phyloP scores from a whole-genome alignment of 441 rosid genomes.

The Manihot esculenta region DNA sequence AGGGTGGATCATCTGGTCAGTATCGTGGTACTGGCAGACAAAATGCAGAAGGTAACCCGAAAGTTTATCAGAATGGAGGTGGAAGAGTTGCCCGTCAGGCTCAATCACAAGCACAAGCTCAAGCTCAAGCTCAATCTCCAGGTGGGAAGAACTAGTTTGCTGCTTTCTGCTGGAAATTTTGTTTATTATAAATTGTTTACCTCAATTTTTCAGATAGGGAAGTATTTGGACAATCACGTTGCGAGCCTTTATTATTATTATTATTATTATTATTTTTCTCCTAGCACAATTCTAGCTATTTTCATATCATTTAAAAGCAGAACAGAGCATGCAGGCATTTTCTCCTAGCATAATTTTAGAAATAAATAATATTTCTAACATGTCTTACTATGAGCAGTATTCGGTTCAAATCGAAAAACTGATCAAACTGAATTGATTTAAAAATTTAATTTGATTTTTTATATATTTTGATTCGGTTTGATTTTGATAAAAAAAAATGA shows the following conservation, averaged over 20 bases:
- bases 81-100: slow-evolving; percentile 31
- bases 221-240: slow-evolving; percentile 10
- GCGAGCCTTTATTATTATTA: slow-evolving; percentile 2
- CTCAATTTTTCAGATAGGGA: background rate
- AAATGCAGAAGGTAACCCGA: slow-evolving; percentile 37
- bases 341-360: too few relatives aligned
- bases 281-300: too few relatives aligned
- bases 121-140: slow-evolving; percentile 15
- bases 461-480: too few relatives aligned
- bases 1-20: slow-evolving; percentile 37
- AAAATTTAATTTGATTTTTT: too few relatives aligned
- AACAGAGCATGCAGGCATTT: too few relatives aligned
- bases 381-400: too few relatives aligned
- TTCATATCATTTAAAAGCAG: too few relatives aligned
- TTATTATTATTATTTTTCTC: too few relatives aligned
- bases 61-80: slow-evolving; percentile 42
- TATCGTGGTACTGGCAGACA: slow-evolving; percentile 25
- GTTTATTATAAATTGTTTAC: background rate
- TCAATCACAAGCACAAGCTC: background rate
- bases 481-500: too few relatives aligned
- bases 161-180: slow-evolving; percentile 14
- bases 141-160: slow-evolving; percentile 20
- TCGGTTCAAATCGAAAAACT: too few relatives aligned
- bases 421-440: too few relatives aligned
- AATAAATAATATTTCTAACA: too few relatives aligned